These are phyloP conservation scores for Epithemia pelagica DNA, from an alignment of 108 stramenopile genomes.

Conservation along the genomic window DNA sequence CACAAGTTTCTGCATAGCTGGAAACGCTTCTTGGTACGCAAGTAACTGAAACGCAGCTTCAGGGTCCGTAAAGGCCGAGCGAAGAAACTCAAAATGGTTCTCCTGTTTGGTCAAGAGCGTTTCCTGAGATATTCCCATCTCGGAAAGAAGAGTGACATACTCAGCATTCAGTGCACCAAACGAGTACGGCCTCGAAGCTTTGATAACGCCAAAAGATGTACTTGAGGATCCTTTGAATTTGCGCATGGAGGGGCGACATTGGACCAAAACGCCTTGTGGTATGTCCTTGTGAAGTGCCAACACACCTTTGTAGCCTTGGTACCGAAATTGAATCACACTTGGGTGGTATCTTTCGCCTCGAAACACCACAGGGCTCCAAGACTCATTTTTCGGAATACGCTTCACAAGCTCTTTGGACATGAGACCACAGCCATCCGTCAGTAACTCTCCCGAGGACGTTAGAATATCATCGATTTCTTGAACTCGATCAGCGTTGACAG, in stretches of 20 bases:
- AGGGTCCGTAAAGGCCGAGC: neutral
- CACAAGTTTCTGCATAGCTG: neutral
- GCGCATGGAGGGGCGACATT: neutral
- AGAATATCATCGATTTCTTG: neutral
- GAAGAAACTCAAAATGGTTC: constrained; percentile 6
- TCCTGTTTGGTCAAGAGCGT: neutral
- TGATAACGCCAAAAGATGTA: neutral
- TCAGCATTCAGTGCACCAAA: constrained; percentile 3
- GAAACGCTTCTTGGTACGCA: neutral
- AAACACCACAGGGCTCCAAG: neutral
- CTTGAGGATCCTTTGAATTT: neutral
- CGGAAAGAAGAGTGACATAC: constrained; percentile 7
- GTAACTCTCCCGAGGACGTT: neutral
- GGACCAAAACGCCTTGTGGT: neutral
- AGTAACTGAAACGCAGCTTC: neutral
- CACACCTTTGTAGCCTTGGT: constrained; percentile 11
- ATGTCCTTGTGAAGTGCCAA: neutral
- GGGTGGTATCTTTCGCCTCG: neutral
- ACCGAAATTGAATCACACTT: constrained; percentile 9
- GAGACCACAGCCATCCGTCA: neutral
- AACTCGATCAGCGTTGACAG: neutral
- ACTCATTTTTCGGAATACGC: neutral
- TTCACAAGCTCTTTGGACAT: neutral
- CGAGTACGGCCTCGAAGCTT: constrained; percentile 3
- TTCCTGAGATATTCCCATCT: constrained; percentile 2